A percentile compares a stretch with the other conserved stretches of the same genome.
These are phyloP conservation scores for Fusarium papillatum DNA, from an alignment of 2,329 filamentous ascomycete genomes.

Conservation along the genomic window DNA sequence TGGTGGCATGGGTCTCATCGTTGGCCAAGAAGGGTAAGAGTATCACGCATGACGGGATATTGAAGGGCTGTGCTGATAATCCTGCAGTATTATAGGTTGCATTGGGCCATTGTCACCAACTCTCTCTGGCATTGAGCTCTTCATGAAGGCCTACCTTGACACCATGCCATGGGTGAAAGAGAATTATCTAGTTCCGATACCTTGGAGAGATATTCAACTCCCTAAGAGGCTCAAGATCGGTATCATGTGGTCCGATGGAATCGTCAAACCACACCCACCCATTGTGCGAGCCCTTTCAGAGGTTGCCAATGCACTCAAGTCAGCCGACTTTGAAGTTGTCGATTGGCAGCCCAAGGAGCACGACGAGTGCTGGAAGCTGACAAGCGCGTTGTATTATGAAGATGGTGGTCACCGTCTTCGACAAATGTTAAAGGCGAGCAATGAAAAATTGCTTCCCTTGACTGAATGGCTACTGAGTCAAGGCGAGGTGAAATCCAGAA, in stretches of 20 bases:
- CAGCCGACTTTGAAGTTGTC: not conserved
- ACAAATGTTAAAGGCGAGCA: too few relatives aligned
- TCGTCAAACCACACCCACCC: not conserved
- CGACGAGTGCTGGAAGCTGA: not conserved
- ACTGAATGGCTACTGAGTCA: too few relatives aligned
- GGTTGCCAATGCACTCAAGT: not conserved
- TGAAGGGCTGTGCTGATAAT: not conserved
- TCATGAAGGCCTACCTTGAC: not conserved
- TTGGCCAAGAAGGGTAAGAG: not conserved
- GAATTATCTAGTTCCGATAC: not conserved
- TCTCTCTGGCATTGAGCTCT: not conserved
- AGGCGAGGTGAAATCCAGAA: too few relatives aligned
- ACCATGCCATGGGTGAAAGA: not conserved
- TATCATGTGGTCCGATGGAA: not conserved
- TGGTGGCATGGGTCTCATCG: not conserved
- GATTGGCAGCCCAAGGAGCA: not conserved
- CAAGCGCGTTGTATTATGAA: too few relatives aligned
- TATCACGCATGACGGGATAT: not conserved
- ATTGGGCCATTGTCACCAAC: not conserved
- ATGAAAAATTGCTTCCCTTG: too few relatives aligned
- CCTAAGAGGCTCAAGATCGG: not conserved
- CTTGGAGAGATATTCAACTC: not conserved
- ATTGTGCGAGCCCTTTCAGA: not conserved
- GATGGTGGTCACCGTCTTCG: too few relatives aligned
- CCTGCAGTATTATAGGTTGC: not conserved